phyloP scores from a whole-genome alignment of 257 asterid genomes.

The Ilex asprella region DNA sequence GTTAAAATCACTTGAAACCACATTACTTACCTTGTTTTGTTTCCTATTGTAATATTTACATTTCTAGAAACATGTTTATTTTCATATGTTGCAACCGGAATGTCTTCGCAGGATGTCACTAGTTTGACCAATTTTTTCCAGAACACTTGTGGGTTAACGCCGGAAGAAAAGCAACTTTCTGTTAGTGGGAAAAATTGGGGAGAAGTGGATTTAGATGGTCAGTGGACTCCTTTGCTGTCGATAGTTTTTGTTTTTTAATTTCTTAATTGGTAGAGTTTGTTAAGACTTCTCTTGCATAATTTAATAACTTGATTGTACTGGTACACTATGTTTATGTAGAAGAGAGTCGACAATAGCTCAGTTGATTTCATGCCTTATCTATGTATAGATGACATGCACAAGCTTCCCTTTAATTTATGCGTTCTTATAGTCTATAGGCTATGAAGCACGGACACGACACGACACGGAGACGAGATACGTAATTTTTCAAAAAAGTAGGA shows the following conservation, averaged over 20 bases:
- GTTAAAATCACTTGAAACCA: too few species aligned
- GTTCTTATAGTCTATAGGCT: too few species aligned
- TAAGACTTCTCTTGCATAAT: neutral
- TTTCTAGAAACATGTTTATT: neutral
- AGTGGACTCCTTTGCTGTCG: conserved; percentile 6
- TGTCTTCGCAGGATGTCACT: conserved; percentile 61
- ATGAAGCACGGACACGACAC: too few species aligned
- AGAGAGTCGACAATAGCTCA: too few species aligned
- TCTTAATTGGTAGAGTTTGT: neutral
- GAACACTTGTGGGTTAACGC: conserved; percentile 53
- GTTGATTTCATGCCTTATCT: too few species aligned
- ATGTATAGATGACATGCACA: too few species aligned
- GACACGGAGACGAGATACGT: too few species aligned
- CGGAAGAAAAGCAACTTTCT: conserved; percentile 93
- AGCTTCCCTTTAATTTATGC: too few species aligned
- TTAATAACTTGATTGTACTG: too few species aligned
- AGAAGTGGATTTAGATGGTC: conserved; percentile 90
- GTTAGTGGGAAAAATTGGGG: conserved; percentile 98
- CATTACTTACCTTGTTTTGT: too few species aligned
- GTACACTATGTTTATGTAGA: too few species aligned
- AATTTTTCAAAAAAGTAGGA: too few species aligned
- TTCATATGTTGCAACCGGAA: neutral
- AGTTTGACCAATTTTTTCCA: conserved; percentile 68
- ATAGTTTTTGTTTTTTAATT: neutral
- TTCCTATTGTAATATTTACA: neutral